Conservation (phyloP, 148 eudicot species). For the Arbutus unedo region DNA sequence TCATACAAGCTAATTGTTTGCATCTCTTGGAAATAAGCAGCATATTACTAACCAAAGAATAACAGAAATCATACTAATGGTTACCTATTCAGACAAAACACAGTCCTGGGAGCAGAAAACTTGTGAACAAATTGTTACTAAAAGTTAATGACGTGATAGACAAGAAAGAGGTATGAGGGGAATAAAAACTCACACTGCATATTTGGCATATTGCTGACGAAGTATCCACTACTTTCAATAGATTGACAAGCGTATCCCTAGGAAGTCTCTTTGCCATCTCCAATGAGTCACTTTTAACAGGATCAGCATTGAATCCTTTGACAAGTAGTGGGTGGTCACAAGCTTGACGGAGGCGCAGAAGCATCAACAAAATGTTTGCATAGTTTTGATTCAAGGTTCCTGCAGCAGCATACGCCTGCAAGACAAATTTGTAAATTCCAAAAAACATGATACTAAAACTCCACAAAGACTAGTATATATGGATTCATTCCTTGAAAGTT, state of each 20-base stretch:
- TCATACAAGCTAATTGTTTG: neutral
- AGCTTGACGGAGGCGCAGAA: conserved; percentile 96
- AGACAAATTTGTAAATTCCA: conserved; percentile 15
- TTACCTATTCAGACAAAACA: neutral
- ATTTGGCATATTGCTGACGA: conserved; percentile 54
- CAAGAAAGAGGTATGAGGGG: conserved; percentile 6
- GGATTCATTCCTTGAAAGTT: conserved; percentile 8
- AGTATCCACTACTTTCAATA: conserved; percentile 57
- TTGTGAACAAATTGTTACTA: neutral
- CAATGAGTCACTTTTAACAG: conserved; percentile 50
- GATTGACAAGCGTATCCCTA: conserved; percentile 38
- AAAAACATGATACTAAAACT: neutral
- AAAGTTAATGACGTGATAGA: neutral
- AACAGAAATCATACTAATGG: neutral
- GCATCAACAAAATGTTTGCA: conserved; percentile 93
- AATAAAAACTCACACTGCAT: conserved; percentile 61
- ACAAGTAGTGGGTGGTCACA: conserved; percentile 98
- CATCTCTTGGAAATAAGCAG: neutral
- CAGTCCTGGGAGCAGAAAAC: neutral
- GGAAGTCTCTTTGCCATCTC: conserved; percentile 68
- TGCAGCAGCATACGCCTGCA: conserved; percentile 95
- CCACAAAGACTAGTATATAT: neutral
- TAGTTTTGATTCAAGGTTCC: conserved; percentile 92
- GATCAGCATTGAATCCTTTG: conserved; percentile 55
- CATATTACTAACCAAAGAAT: neutral